Conservation (phyloP, 768 basidiomycete species). For the Agrocybe praecox region DNA sequence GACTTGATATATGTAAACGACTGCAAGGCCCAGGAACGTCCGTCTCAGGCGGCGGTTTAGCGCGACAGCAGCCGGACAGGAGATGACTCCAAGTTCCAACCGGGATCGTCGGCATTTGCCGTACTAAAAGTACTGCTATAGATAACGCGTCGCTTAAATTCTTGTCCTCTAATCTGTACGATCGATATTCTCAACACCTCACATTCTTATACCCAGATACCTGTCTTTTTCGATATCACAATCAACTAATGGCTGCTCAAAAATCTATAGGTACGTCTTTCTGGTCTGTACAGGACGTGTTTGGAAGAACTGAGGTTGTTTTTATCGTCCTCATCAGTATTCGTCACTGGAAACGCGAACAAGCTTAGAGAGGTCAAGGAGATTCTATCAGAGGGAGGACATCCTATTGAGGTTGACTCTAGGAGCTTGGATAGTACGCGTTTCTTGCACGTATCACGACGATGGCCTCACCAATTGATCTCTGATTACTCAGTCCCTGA, state of each 20-base stretch:
- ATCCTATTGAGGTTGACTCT: slow-evolving; percentile 78
- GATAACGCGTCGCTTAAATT: slow-evolving; percentile 3
- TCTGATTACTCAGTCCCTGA: slow-evolving; percentile 72
- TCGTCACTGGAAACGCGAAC: slow-evolving; percentile 94
- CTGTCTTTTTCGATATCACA: not conserved
- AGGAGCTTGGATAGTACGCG: slow-evolving; percentile 77
- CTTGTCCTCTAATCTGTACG: not conserved
- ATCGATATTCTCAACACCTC: not conserved
- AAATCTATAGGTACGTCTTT: slow-evolving; percentile 16
- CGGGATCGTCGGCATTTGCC: slow-evolving; percentile 3
- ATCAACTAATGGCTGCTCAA: slow-evolving; percentile 9
- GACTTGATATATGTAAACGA: too few relatives aligned
- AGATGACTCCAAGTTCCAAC: too few relatives aligned
- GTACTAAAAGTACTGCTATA: not conserved
- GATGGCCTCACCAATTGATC: slow-evolving; percentile 1
- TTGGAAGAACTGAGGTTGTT: not conserved
- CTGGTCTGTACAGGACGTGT: not conserved
- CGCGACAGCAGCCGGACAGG: too few relatives aligned
- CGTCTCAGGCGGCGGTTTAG: too few relatives aligned
- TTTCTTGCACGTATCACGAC: not conserved
- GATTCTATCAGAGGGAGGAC: slow-evolving; percentile 67
- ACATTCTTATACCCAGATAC: not conserved
- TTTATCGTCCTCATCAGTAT: slow-evolving; percentile 50
- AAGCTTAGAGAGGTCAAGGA: slow-evolving; percentile 88
- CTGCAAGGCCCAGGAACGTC: not conserved